These are phyloP conservation scores for Pseudoneurospora amorphoporcata DNA, from an alignment of 495 filamentous ascomycete genomes.

Conservation along the genomic window DNA sequence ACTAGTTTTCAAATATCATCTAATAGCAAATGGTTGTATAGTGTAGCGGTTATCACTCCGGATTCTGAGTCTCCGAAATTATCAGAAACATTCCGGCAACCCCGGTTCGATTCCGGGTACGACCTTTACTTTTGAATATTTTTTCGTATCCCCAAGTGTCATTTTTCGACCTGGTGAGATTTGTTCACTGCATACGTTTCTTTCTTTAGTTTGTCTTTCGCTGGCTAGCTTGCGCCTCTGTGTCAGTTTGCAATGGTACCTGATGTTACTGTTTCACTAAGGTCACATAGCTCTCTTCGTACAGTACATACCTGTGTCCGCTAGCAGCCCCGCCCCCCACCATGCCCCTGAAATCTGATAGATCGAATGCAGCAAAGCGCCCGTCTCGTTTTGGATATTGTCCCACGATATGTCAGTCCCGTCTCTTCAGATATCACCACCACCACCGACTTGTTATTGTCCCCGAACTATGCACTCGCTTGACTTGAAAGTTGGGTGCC, in stretches of 20 bases:
- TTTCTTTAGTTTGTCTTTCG: neutral
- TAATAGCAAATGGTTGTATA: neutral
- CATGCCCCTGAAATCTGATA: neutral
- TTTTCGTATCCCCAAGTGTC: neutral
- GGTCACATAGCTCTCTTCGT: neutral
- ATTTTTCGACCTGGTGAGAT: neutral
- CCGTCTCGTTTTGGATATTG: neutral
- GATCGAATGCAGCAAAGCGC: neutral
- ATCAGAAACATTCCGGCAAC: conserved; percentile 14
- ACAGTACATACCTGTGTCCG: neutral
- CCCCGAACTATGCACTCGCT: neutral
- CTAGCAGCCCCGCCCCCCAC: neutral
- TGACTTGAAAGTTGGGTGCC: neutral
- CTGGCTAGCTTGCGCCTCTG: neutral
- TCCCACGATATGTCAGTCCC: neutral
- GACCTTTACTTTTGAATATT: conserved; percentile 8
- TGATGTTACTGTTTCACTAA: neutral
- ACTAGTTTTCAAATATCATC: neutral
- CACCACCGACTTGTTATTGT: neutral
- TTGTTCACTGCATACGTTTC: neutral
- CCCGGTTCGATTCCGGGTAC: conserved; percentile 27
- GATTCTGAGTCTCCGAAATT: neutral
- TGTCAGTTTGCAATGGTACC: neutral
- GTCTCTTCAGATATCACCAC: neutral
- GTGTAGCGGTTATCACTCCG: neutral